Evolutionary conservation across 1,139 yeast species (phyloP).

Genomic region (Blastobotrys aristatus): DNA sequence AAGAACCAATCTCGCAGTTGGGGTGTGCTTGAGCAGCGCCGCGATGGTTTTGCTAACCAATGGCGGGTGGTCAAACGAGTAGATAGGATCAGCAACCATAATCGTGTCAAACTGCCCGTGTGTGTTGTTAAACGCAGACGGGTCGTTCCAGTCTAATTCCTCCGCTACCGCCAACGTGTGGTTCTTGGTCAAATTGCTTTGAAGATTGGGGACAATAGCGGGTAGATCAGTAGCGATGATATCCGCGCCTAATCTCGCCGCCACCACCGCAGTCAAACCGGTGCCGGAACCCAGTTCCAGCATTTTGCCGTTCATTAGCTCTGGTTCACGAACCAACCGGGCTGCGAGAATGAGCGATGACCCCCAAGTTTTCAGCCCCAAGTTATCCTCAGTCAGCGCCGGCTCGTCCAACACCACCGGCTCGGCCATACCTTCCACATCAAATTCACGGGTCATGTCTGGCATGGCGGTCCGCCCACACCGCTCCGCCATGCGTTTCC

Average conservation of each 20-base stretch:
- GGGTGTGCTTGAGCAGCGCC: conserved; percentile 34
- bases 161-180: conserved; percentile 34
- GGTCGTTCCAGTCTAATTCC: conserved; percentile 75
- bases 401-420: conserved; percentile 64
- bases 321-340: conserved; percentile 38
- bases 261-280: conserved; percentile 73
- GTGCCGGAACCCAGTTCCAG: conserved; percentile 93
- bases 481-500: conserved; percentile 67
- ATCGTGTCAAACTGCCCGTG: conserved; percentile 48
- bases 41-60: conserved; percentile 60
- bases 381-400: conserved; percentile 74
- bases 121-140: conserved; percentile 37
- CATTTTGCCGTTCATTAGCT: conserved; percentile 28
- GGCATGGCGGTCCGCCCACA: conserved; percentile 89
- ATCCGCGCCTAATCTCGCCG: conserved; percentile 46
- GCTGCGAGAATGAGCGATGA: conserved; percentile 70
- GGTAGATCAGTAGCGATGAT: conserved; percentile 71
- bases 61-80: conserved; percentile 73
- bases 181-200: conserved; percentile 53
- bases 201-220: conserved; percentile 67
- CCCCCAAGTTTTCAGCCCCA: conserved; percentile 97
- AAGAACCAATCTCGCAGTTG: conserved; percentile 44
- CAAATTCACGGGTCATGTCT: conserved; percentile 50
- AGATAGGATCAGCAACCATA: conserved; percentile 81
- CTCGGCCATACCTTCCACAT: conserved; percentile 17